A percentile compares a stretch with the other conserved stretches of the same genome.
These are phyloP conservation scores for Metschnikowia colocasiae DNA, from an alignment of 805 yeast genomes.

Conservation along the genomic window DNA sequence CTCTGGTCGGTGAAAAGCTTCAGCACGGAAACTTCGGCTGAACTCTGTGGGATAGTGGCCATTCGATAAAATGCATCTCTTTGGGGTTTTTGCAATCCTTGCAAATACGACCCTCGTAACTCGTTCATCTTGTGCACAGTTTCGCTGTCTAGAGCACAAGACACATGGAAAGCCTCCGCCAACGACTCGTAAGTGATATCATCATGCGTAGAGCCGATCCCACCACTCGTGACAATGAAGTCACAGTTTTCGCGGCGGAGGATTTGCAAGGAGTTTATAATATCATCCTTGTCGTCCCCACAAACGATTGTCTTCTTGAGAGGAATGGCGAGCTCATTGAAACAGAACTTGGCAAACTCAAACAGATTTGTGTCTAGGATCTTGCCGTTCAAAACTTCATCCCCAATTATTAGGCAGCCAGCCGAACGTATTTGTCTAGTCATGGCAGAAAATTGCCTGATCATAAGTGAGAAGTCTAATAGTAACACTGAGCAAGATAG, in stretches of 20 bases:
- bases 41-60: slow-evolving; percentile 67
- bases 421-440: slow-evolving; percentile 31
- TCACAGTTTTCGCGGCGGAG: slow-evolving; percentile 50
- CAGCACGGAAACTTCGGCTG: slow-evolving; percentile 30
- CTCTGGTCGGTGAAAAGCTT: slow-evolving; percentile 43
- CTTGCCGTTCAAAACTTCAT: slow-evolving; percentile 84
- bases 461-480: slow-evolving; percentile 1
- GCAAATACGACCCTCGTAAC: slow-evolving; percentile 38
- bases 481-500: not conserved
- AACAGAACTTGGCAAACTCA: slow-evolving; percentile 68
- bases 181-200: slow-evolving; percentile 78
- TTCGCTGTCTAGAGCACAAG: slow-evolving; percentile 48
- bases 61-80: slow-evolving; percentile 63
- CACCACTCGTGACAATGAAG: slow-evolving; percentile 67
- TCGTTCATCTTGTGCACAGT: slow-evolving; percentile 59
- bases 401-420: slow-evolving; percentile 70
- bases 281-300: slow-evolving; percentile 72
- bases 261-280: slow-evolving; percentile 48
- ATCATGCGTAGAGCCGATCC: slow-evolving; percentile 87
- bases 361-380: slow-evolving; percentile 75
- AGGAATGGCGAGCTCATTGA: slow-evolving; percentile 57
- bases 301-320: slow-evolving; percentile 65
- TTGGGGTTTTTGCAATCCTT: slow-evolving; percentile 40
- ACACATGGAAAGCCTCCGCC: slow-evolving; percentile 59
- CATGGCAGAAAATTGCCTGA: slow-evolving; percentile 12